Evolutionary conservation across 2,329 filamentous ascomycete genomes (phyloP).

Genomic region (Aschersonia sp.): DNA sequence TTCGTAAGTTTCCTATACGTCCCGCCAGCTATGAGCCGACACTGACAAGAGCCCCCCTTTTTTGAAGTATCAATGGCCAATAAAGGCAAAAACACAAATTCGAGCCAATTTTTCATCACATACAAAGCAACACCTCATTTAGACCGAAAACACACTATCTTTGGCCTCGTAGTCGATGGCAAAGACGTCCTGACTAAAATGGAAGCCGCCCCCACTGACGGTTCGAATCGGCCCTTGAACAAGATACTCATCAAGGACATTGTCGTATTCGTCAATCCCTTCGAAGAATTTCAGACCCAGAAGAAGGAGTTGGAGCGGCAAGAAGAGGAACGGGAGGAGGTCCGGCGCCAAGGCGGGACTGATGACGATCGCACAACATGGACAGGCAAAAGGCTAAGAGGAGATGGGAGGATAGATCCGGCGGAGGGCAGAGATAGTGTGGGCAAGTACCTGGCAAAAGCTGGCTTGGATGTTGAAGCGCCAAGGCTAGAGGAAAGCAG

Average conservation of each 20-base stretch:
- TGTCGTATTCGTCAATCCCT: conserved; percentile 82
- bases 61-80: conserved; percentile 70
- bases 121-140: conserved; percentile 77
- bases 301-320: conserved; percentile 47
- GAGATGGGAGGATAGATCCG: conserved; percentile 42
- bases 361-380: conserved; percentile 88
- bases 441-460: conserved; percentile 68
- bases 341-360: conserved; percentile 51
- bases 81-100: conserved; percentile 96
- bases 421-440: conserved; percentile 29
- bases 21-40: no score
- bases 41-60: neutral
- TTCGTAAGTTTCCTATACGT: conserved; percentile 20
- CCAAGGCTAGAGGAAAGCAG: conserved; percentile 14
- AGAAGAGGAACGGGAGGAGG: conserved; percentile 44
- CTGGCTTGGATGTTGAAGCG: conserved; percentile 33
- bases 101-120: conserved; percentile 85
- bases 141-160: conserved; percentile 94
- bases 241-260: conserved; percentile 74
- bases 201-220: conserved; percentile 63
- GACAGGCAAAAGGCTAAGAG: conserved; percentile 82
- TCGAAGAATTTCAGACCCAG: conserved; percentile 79
- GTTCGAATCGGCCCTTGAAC: conserved; percentile 58
- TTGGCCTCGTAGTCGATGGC: conserved; percentile 71
- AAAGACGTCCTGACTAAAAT: conserved; percentile 57